Conservation (phyloP, 192 early-diverging fungal genomes). For the Endogone sp. region DNA sequence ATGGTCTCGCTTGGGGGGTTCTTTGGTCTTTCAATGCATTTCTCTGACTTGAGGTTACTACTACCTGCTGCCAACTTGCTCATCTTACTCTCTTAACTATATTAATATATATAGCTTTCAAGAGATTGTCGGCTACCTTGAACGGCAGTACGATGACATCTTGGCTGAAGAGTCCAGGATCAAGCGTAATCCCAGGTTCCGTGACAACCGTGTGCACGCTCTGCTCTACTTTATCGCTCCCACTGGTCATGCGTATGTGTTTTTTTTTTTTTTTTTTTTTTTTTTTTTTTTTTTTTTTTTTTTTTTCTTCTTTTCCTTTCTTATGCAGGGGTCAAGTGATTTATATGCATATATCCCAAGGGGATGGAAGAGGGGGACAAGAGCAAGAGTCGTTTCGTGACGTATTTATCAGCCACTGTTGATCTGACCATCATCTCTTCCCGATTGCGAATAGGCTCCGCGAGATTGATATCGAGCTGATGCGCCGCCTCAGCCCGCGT, state of each 20-base stretch:
- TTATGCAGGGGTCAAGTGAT: too few relatives aligned
- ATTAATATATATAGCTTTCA: conserved; percentile 83
- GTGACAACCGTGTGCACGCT: conserved; percentile 94
- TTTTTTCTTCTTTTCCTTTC: conserved; percentile 5
- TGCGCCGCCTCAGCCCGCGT: conserved; percentile 84
- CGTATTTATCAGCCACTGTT: too few relatives aligned
- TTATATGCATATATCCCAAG: too few relatives aligned
- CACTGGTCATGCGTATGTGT: conserved; percentile 81
- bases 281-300: neutral
- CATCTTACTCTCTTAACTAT: neutral
- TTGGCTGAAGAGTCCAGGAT: conserved; percentile 84
- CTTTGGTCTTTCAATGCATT: too few relatives aligned
- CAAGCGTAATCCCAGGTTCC: conserved; percentile 85
- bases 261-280: neutral
- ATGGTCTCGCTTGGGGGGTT: neutral
- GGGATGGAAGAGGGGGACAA: too few relatives aligned
- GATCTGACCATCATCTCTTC: neutral
- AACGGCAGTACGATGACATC: conserved; percentile 92
- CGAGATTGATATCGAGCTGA: conserved; percentile 93
- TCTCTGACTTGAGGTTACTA: neutral
- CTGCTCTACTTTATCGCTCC: conserved; percentile 98
- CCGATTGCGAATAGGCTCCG: conserved; percentile 59
- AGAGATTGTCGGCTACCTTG: conserved; percentile 91
- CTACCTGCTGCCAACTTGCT: too few relatives aligned
- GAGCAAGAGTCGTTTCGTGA: too few relatives aligned